These are phyloP conservation scores for Venturia aucupariae DNA, from an alignment of 2,329 filamentous ascomycete genomes.

Conservation along the genomic window DNA sequence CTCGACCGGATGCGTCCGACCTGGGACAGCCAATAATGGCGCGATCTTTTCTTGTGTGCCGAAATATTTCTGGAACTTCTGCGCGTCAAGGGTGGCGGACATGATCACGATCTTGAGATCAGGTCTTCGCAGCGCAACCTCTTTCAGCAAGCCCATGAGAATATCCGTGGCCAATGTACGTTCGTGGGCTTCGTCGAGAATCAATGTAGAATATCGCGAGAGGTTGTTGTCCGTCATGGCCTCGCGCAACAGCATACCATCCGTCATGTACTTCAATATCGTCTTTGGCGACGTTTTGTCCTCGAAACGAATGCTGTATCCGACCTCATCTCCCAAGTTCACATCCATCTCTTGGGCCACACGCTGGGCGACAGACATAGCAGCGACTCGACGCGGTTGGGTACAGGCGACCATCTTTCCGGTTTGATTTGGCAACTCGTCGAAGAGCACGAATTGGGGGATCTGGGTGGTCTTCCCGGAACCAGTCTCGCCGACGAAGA, in stretches of 20 bases:
- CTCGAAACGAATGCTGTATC: slow-evolving; percentile 96
- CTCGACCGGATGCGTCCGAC: slow-evolving; percentile 91
- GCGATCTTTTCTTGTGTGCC: slow-evolving; percentile 56
- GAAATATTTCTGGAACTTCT: slow-evolving; percentile 98
- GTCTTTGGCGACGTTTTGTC: slow-evolving; percentile 82
- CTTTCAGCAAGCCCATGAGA: slow-evolving; percentile 87
- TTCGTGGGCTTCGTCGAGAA: slow-evolving; percentile 97
- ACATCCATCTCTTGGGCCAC: slow-evolving; percentile 94
- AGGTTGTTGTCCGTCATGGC: slow-evolving; percentile 87
- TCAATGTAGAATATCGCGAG: slow-evolving; percentile 87
- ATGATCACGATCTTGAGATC: slow-evolving; percentile 95
- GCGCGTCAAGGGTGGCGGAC: slow-evolving; percentile 88
- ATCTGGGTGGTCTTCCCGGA: slow-evolving; percentile 99
- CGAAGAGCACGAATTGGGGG: slow-evolving; percentile 94
- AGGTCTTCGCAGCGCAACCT: slow-evolving; percentile 73
- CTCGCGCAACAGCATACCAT: slow-evolving; percentile 95
- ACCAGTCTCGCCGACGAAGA: slow-evolving; percentile 98
- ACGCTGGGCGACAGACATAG: slow-evolving; percentile 95
- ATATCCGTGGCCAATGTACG: slow-evolving; percentile 94
- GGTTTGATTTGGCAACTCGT: slow-evolving; percentile 80
- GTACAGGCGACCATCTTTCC: slow-evolving; percentile 94
- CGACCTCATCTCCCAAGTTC: slow-evolving; percentile 80
- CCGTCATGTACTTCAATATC: slow-evolving; percentile 99
- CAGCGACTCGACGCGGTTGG: slow-evolving; percentile 91
- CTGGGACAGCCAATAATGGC: slow-evolving; percentile 85